phyloP scores from a whole-genome alignment of 495 filamentous ascomycete genomes.

The Penicillium paradoxum region DNA sequence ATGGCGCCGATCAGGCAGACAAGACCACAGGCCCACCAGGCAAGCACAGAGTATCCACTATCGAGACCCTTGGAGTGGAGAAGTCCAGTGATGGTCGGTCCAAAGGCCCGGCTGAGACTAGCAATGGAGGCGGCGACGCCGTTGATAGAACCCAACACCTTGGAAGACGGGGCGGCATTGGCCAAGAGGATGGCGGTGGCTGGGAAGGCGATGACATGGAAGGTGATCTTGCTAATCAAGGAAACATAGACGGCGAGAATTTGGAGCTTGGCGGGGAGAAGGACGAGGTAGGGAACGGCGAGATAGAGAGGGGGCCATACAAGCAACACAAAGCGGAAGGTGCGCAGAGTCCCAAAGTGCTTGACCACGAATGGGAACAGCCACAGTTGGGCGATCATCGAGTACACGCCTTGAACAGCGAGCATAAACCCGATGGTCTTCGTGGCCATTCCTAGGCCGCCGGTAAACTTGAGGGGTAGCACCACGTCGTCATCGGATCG shows the following conservation, averaged over 20 bases:
- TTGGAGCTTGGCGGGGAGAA: slow-evolving; percentile 66
- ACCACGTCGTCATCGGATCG: slow-evolving; percentile 48
- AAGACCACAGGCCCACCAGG: slow-evolving; percentile 85
- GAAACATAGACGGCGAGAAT: slow-evolving; percentile 68
- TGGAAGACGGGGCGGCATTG: slow-evolving; percentile 73
- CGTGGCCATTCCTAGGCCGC: slow-evolving; percentile 76
- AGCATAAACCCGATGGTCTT: slow-evolving; percentile 83
- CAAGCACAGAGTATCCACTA: slow-evolving; percentile 74
- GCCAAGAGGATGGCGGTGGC: slow-evolving; percentile 78
- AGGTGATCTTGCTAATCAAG: slow-evolving; percentile 84
- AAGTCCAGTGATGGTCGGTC: slow-evolving; percentile 80
- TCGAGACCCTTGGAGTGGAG: slow-evolving; percentile 76
- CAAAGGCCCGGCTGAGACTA: slow-evolving; percentile 79
- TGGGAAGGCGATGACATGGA: slow-evolving; percentile 80
- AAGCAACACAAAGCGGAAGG: slow-evolving; percentile 74
- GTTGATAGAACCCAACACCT: slow-evolving; percentile 85
- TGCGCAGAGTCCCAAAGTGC: slow-evolving; percentile 66
- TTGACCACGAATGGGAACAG: slow-evolving; percentile 71
- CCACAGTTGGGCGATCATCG: slow-evolving; percentile 77
- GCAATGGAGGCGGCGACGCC: slow-evolving; percentile 88
- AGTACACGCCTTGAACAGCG: slow-evolving; percentile 83
- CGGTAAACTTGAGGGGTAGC: slow-evolving; percentile 82
- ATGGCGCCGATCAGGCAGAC: slow-evolving; percentile 69
- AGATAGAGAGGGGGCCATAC: slow-evolving; percentile 88
- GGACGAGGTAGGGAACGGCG: slow-evolving; percentile 78